A percentile compares a stretch with the other conserved stretches of the same genome.
Evolutionary conservation across 495 filamentous ascomycete genomes (phyloP).

Genomic region (Podospora fimiseda): DNA sequence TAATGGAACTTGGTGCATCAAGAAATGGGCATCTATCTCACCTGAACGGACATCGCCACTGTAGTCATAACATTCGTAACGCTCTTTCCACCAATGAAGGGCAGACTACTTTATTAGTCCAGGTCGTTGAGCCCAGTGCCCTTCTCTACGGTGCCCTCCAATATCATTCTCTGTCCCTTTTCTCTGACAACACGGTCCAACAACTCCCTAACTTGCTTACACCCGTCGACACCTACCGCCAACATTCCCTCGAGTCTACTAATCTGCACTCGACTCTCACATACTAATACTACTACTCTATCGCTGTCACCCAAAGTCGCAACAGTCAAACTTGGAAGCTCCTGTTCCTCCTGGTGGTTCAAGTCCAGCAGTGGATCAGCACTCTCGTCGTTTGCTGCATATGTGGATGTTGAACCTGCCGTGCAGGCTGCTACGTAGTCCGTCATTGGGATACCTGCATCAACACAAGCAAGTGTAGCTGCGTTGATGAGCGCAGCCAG

Average conservation of each 20-base stretch:
- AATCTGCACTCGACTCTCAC: constrained; percentile 77
- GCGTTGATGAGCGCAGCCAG: constrained; percentile 89
- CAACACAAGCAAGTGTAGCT: constrained; percentile 82
- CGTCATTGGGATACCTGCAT: constrained; percentile 90
- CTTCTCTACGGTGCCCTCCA: constrained; percentile 47
- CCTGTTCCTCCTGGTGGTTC: constrained; percentile 78
- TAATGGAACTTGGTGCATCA: neutral
- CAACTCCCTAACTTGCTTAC: constrained; percentile 74
- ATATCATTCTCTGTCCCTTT: constrained; percentile 58
- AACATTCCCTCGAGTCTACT: constrained; percentile 83
- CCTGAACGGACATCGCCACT: neutral
- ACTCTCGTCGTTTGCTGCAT: constrained; percentile 54
- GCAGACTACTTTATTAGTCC: too few species aligned
- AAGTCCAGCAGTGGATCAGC: constrained; percentile 86
- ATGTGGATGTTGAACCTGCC: constrained; percentile 66
- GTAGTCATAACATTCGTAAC: neutral
- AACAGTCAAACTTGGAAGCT: constrained; percentile 82
- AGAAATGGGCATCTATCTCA: neutral
- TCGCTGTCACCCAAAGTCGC: constrained; percentile 67
- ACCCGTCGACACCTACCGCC: constrained; percentile 85
- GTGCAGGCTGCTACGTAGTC: constrained; percentile 88
- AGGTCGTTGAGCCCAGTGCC: constrained; percentile 36
- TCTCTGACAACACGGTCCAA: constrained; percentile 62
- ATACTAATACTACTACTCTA: constrained; percentile 68
- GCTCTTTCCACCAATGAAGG: neutral